phyloP scores from a whole-genome alignment of 2,329 filamentous ascomycete genomes.

The Fusarium sulawesiense region DNA sequence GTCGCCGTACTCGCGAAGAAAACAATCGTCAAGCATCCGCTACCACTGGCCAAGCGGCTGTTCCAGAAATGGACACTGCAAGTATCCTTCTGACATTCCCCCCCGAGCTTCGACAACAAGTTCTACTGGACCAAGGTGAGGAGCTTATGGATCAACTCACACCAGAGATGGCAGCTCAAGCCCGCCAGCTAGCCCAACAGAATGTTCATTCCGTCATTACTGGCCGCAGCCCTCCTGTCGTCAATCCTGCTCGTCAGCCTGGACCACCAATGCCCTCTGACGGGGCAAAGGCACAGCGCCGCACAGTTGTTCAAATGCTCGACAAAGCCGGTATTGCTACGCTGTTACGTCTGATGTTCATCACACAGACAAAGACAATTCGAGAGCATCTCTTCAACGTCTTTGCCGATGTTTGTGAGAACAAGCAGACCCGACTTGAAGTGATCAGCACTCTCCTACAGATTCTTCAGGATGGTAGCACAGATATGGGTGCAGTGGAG shows the following conservation, averaged over 20 bases:
- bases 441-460: slow-evolving; percentile 92
- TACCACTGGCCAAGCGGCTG: slow-evolving; percentile 62
- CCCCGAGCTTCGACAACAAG: slow-evolving; percentile 83
- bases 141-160: slow-evolving; percentile 86
- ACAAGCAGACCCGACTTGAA: slow-evolving; percentile 94
- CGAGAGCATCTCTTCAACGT: slow-evolving; percentile 87
- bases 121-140: slow-evolving; percentile 91
- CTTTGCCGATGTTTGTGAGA: slow-evolving; percentile 91
- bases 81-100: slow-evolving; percentile 93
- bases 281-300: slow-evolving; percentile 76
- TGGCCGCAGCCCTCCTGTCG: slow-evolving; percentile 48
- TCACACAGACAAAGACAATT: slow-evolving; percentile 88
- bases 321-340: slow-evolving; percentile 96
- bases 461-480: slow-evolving; percentile 94
- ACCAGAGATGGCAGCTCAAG: slow-evolving; percentile 86
- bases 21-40: slow-evolving; percentile 74
- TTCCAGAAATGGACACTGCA: slow-evolving; percentile 88
- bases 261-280: slow-evolving; percentile 54
- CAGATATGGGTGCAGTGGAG: slow-evolving; percentile 92
- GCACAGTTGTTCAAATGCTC: slow-evolving; percentile 93
- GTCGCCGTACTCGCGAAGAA: slow-evolving; percentile 86
- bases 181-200: slow-evolving; percentile 71
- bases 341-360: slow-evolving; percentile 98
- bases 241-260: slow-evolving; percentile 33
- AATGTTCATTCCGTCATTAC: slow-evolving; percentile 48